Percentiles rank a stretch among this genome's conserved stretches.
phyloP scores from a whole-genome alignment of 371 early-diverging fungal genomes.

The Parasitella parasitica region DNA sequence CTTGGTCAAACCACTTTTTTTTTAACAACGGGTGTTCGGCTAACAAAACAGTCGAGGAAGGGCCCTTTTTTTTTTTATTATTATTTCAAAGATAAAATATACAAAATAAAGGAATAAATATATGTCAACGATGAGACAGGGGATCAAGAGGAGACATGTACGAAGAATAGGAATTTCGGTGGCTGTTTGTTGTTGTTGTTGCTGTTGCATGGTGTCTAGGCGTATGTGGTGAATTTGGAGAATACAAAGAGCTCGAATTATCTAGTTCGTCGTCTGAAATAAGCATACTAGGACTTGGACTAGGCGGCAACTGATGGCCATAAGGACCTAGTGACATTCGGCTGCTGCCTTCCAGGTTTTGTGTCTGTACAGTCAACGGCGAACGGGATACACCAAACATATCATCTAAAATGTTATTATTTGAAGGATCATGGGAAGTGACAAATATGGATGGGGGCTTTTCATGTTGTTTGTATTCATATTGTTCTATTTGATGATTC shows the following conservation, averaged over 20 bases:
- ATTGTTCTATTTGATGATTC: slow-evolving; percentile 24
- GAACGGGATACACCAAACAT: slow-evolving; percentile 15
- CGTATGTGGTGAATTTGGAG: slow-evolving; percentile 32
- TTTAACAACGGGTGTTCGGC: neutral
- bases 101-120: neutral
- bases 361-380: slow-evolving; percentile 33
- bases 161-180: neutral
- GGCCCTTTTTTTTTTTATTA: neutral
- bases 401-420: slow-evolving; percentile 9
- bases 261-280: slow-evolving; percentile 35
- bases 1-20: neutral
- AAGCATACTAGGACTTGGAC: slow-evolving; percentile 33
- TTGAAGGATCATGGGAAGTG: slow-evolving; percentile 50
- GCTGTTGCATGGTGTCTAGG: slow-evolving; percentile 15
- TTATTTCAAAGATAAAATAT: too few relatives aligned
- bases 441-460: slow-evolving; percentile 61
- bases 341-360: slow-evolving; percentile 9
- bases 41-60: neutral
- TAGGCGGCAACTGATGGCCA: slow-evolving; percentile 28
- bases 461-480: slow-evolving; percentile 23
- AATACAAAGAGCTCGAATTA: slow-evolving; percentile 22
- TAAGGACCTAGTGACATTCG: slow-evolving; percentile 16
- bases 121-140: slow-evolving; percentile 14
- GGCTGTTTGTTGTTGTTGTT: neutral
- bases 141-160: slow-evolving; percentile 17